These are phyloP conservation scores for Podila epigama DNA, from an alignment of 192 early-diverging fungal genomes.

Conservation along the genomic window DNA sequence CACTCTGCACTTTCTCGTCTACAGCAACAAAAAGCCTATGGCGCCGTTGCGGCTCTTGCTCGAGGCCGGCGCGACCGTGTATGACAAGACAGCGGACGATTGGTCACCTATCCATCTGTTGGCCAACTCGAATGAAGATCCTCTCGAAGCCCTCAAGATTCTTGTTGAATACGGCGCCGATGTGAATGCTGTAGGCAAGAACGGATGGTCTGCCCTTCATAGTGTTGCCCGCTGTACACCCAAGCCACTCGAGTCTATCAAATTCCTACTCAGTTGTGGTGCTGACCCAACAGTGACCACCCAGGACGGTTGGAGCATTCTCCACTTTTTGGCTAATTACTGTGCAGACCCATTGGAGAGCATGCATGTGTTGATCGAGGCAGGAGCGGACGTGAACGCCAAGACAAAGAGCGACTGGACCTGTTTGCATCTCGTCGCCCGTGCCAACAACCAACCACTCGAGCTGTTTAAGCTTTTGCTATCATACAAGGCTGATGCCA, in stretches of 20 bases:
- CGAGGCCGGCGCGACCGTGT: constrained; percentile 66
- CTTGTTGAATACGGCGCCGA: constrained; percentile 42
- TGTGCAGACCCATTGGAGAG: constrained; percentile 61
- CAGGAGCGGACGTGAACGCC: constrained; percentile 69
- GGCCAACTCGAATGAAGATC: constrained; percentile 49
- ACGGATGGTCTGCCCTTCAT: constrained; percentile 45
- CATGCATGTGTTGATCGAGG: constrained; percentile 59
- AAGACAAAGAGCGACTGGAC: constrained; percentile 76
- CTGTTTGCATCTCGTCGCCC: constrained; percentile 69
- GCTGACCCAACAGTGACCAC: constrained; percentile 51
- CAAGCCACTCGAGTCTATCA: constrained; percentile 46
- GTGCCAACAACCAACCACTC: constrained; percentile 55
- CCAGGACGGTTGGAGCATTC: constrained; percentile 61
- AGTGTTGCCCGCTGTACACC: constrained; percentile 46
- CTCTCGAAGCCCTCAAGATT: constrained; percentile 47
- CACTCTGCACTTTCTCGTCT: constrained; percentile 60
- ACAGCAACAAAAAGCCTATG: constrained; percentile 48
- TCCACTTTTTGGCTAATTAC: constrained; percentile 57
- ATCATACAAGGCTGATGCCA: constrained; percentile 37
- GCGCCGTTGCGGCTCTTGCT: constrained; percentile 27
- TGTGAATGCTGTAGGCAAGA: constrained; percentile 48
- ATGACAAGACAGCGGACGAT: constrained; percentile 50
- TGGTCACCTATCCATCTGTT: constrained; percentile 45
- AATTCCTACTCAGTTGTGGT: constrained; percentile 47
- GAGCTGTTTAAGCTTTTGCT: constrained; percentile 52